Evolutionary conservation across 169 alveolate species (phyloP), one percentile per base, ranked within the genome.

Genomic region (Eimeria falciformis): DNA sequence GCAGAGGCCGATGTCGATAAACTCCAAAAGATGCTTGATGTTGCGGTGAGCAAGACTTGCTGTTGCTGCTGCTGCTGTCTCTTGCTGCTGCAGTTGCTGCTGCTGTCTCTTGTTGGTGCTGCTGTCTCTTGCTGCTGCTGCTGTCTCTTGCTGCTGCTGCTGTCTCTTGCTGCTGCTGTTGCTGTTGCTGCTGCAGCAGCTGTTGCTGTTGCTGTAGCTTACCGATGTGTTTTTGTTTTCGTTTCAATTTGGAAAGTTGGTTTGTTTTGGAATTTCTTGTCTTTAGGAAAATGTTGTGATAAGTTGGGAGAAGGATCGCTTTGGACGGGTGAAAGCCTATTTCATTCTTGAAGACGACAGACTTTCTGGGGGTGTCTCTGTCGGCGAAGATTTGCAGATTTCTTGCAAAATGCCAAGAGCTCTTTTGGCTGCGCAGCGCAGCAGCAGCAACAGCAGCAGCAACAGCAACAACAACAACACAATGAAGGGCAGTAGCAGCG

Each of bases 1-100:
- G 96, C 97, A 29, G 99, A 98, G 94, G 99, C 98, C 46, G 99
- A 97, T 78, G 97, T 97, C 93, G 99, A 98, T 93, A 97, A 97
- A 92, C 95, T 95, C 81, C 94, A 97, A 81, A 97, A 97, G 94
- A 98, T 97, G 94, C 95, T 98, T 2, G 97, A 98, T 93, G 95
- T 96, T 2, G 87, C 91, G 77, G 96, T 96, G 58, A 92, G 97
- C 65, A 96, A 97, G 96, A 98, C 96, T 62, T 40, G 92, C n/a
- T 94, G 94, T 29, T 75, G 75, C 75, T 91, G 45, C 21, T 47
- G 27, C 37, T 25, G 47, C 7, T 12, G 3, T 0, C 7, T 12
- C 17, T 0, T 12, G 9, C n/a, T 53, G 25, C 65, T 17, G 65
- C 65, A 1, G 17, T 3, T 53, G 7, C 65, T 53, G 65, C 40